Percentiles rank a stretch among this genome's conserved stretches.
phyloP scores from a whole-genome alignment of 352 stramenopile genomes.

The Phytopythium chamaehyphon region DNA sequence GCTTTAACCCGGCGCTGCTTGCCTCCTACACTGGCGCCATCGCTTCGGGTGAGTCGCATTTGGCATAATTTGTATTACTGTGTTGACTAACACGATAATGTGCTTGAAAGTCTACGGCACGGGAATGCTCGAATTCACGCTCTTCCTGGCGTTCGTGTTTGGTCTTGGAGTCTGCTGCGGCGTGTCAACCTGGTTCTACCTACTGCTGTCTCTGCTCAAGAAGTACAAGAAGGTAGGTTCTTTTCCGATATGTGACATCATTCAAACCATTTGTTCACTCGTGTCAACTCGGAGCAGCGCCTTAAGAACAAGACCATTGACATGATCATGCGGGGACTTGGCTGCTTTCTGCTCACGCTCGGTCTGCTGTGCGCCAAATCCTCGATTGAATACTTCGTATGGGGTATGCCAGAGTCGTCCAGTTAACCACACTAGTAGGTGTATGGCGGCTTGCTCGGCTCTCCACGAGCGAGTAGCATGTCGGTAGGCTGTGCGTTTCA shows the following conservation, averaged over 20 bases:
- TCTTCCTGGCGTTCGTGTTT: slow-evolving; percentile 84
- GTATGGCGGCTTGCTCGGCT: no score
- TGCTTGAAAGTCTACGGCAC: slow-evolving; percentile 70
- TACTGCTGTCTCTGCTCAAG: slow-evolving; percentile 79
- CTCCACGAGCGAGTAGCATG: no score
- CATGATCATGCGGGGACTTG: slow-evolving; percentile 80
- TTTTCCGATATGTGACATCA: not conserved
- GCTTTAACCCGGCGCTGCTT: slow-evolving; percentile 81
- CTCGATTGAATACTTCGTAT: slow-evolving; percentile 81
- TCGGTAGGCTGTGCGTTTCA: not conserved
- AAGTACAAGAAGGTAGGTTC: slow-evolving; percentile 85
- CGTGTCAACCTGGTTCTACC: slow-evolving; percentile 88
- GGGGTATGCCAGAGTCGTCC: slow-evolving; percentile 21
- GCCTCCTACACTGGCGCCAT: slow-evolving; percentile 87
- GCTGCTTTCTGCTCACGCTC: slow-evolving; percentile 78
- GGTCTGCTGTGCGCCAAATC: slow-evolving; percentile 82
- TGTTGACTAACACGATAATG: not conserved
- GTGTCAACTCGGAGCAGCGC: slow-evolving; percentile 25
- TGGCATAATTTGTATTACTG: not conserved
- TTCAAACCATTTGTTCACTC: not conserved
- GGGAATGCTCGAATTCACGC: slow-evolving; percentile 82
- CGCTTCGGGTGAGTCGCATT: slow-evolving; percentile 50
- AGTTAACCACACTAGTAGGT: no score
- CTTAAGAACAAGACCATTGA: slow-evolving; percentile 85
- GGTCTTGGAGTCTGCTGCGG: slow-evolving; percentile 75